phyloP scores from a whole-genome alignment of 768 basidiomycete species.

The Suillus decipiens region DNA sequence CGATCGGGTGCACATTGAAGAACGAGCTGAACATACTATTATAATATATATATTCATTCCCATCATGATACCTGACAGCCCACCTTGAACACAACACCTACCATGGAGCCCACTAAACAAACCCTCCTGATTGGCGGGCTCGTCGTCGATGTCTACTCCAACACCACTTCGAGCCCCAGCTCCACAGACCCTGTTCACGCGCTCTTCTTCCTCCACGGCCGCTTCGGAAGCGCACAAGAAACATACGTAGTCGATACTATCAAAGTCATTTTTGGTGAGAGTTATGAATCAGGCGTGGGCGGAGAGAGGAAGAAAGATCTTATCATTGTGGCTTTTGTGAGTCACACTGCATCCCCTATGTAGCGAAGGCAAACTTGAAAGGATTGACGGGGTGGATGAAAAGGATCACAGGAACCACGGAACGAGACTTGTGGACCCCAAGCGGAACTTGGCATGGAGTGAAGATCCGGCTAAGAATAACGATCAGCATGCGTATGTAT shows the following conservation, averaged over 20 bases:
- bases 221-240: conserved; percentile 13
- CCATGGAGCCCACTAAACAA: conserved; percentile 1
- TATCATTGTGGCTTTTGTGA: conserved; percentile 30
- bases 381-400: neutral
- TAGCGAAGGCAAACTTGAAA: no score
- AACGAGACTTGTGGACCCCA: conserved; percentile 24
- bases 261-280: conserved; percentile 23
- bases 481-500: conserved; percentile 31
- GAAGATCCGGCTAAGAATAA: conserved; percentile 25
- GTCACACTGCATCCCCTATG: conserved; percentile 7
- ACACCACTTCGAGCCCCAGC: conserved; percentile 12
- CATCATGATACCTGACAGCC: neutral
- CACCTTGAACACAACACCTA: neutral
- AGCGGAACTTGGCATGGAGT: conserved; percentile 29
- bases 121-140: conserved; percentile 29
- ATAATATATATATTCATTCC: neutral
- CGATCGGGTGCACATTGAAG: no score
- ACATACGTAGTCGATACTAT: conserved; percentile 18
- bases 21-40: no score
- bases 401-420: conserved; percentile 37
- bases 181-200: conserved; percentile 24
- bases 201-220: conserved; percentile 32
- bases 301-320: conserved; percentile 24
- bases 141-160: conserved; percentile 26
- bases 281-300: conserved; percentile 15